phyloP scores from a whole-genome alignment of 2,329 filamentous ascomycete genomes.

The Meredithiella fracta region DNA sequence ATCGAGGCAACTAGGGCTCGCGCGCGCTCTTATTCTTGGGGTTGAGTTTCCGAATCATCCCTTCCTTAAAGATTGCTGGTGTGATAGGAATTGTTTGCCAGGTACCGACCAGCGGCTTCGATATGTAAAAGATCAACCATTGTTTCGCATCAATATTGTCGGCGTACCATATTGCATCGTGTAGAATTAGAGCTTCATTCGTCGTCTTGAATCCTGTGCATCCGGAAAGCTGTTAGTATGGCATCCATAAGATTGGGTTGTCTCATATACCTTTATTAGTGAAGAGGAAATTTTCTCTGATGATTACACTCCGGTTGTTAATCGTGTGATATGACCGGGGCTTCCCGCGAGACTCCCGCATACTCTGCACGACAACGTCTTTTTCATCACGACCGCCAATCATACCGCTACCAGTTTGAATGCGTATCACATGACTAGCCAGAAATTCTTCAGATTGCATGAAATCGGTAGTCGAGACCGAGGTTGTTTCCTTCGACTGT shows the following conservation, averaged over 20 bases:
- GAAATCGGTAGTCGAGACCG: conserved; percentile 63
- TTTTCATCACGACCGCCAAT: conserved; percentile 36
- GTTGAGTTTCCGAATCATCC: conserved; percentile 23
- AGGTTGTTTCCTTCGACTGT: conserved; percentile 74
- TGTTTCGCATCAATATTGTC: conserved; percentile 77
- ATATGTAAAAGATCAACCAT: conserved; percentile 96
- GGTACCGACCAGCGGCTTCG: conserved; percentile 66
- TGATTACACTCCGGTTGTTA: conserved; percentile 81
- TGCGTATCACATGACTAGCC: conserved; percentile 85
- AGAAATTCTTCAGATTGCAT: conserved; percentile 87
- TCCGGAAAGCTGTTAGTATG: too few relatives aligned
- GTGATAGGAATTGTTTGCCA: conserved; percentile 61
- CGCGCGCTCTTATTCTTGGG: conserved; percentile 17
- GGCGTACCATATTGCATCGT: conserved; percentile 74
- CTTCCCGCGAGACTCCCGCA: conserved; percentile 80
- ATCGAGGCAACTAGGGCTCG: conserved; percentile 7
- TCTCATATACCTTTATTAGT: conserved; percentile 68
- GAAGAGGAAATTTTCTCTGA: conserved; percentile 85
- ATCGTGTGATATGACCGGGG: conserved; percentile 85
- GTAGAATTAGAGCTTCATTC: conserved; percentile 73
- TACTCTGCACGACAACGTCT: conserved; percentile 31
- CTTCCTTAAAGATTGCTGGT: conserved; percentile 42
- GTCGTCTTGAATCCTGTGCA: conserved; percentile 72
- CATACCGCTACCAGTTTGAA: conserved; percentile 40
- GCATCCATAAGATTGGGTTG: background rate